Evolutionary conservation across 2,329 filamentous ascomycete genomes (phyloP).

Genomic region (Fusarium odoratissimum): DNA sequence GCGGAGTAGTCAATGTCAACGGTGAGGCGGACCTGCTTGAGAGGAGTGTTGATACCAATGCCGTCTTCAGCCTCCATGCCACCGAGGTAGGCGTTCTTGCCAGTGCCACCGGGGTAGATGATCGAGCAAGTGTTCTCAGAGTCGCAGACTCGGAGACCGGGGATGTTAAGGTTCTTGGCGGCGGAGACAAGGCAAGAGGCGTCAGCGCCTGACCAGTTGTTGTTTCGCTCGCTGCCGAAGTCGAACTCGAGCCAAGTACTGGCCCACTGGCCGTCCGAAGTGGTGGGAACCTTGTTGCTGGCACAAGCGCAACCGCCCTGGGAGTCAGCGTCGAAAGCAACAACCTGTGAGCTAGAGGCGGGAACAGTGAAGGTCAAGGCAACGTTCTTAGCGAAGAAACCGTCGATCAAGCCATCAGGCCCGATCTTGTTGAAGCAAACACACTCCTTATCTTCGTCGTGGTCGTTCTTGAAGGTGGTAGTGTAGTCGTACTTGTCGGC

Average conservation of each 20-base stretch:
- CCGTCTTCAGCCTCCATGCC: slow-evolving; percentile 55
- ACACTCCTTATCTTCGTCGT: slow-evolving; percentile 52
- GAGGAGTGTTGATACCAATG: slow-evolving; percentile 54
- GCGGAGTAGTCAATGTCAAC: slow-evolving; percentile 49
- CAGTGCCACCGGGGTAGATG: slow-evolving; percentile 51
- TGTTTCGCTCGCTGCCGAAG: slow-evolving; percentile 58
- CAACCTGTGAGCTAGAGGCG: slow-evolving; percentile 51
- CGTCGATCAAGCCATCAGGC: slow-evolving; percentile 55
- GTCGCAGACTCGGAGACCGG: slow-evolving; percentile 54
- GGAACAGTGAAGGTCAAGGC: slow-evolving; percentile 57
- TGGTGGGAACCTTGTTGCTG: slow-evolving; percentile 49
- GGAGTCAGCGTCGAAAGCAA: slow-evolving; percentile 60
- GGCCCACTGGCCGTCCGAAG: slow-evolving; percentile 55
- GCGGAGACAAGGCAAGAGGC: slow-evolving; percentile 60
- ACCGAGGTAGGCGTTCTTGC: slow-evolving; percentile 53
- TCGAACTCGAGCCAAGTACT: slow-evolving; percentile 64
- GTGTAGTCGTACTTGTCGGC: slow-evolving; percentile 58
- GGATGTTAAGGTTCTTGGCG: slow-evolving; percentile 43
- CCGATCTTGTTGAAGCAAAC: slow-evolving; percentile 66
- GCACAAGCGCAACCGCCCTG: slow-evolving; percentile 63
- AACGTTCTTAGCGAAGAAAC: slow-evolving; percentile 59
- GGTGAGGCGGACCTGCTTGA: slow-evolving; percentile 44
- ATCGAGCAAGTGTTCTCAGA: slow-evolving; percentile 54
- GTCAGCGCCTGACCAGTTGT: slow-evolving; percentile 62
- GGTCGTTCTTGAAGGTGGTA: slow-evolving; percentile 55